Evolutionary conservation across 2,329 filamentous ascomycete species (phyloP).

Genomic region (Ascochyta lentis): DNA sequence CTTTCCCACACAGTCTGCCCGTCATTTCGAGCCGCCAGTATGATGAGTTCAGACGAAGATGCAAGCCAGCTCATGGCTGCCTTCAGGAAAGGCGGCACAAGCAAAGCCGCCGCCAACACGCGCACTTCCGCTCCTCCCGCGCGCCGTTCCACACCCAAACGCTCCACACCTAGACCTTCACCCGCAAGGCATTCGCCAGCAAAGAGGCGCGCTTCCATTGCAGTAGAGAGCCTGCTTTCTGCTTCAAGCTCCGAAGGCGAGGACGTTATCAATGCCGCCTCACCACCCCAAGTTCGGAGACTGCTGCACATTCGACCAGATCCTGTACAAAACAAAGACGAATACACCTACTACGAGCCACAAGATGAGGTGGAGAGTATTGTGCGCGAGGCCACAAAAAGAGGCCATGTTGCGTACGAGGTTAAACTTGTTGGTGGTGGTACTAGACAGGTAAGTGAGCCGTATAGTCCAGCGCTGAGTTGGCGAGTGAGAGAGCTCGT

Average conservation of each 20-base stretch:
- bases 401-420: slow-evolving; percentile 47
- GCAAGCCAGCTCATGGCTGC: slow-evolving; percentile 35
- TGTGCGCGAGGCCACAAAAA: slow-evolving; percentile 45
- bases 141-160: neutral
- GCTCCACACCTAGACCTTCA: neutral
- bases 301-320: slow-evolving; percentile 34
- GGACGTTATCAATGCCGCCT: neutral
- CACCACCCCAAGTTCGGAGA: slow-evolving; percentile 18
- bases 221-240: slow-evolving; percentile 22
- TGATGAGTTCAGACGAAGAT: slow-evolving; percentile 43
- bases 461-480: neutral
- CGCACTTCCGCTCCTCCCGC: neutral
- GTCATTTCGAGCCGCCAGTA: slow-evolving; percentile 3
- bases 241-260: slow-evolving; percentile 24
- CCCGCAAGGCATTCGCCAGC: neutral
- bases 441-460: slow-evolving; percentile 51
- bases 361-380: slow-evolving; percentile 49
- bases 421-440: slow-evolving; percentile 52
- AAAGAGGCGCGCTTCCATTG: slow-evolving; percentile 19
- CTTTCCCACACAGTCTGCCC: neutral
- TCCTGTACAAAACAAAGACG: slow-evolving; percentile 34
- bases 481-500: too few relatives aligned
- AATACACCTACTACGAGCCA: slow-evolving; percentile 45
- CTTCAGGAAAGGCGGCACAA: slow-evolving; percentile 26
- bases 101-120: neutral